Conservation (phyloP, 129 eudicot species). For the Heracleum sosnowskyi region DNA sequence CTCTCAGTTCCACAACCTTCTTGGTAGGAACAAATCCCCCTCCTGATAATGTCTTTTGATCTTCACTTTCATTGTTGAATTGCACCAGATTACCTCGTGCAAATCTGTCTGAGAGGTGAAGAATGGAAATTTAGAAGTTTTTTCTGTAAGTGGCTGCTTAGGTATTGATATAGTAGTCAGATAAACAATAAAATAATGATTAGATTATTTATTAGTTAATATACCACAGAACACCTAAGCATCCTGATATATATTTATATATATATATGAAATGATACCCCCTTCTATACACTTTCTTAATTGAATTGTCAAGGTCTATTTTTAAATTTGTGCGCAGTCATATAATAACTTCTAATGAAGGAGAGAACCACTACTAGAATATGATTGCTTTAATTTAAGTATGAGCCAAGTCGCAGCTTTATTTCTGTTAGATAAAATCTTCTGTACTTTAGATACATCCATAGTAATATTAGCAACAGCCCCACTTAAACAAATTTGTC, state of each 20-base stretch:
- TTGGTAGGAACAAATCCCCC: conserved; percentile 59
- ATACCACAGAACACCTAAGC: neutral
- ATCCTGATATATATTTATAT: neutral
- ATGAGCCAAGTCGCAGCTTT: neutral
- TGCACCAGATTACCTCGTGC: conserved; percentile 24
- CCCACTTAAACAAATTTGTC: neutral
- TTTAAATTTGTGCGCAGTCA: neutral
- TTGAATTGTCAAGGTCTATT: neutral
- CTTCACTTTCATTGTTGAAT: conserved; percentile 24
- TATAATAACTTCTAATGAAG: neutral
- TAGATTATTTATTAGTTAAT: neutral
- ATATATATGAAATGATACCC: neutral
- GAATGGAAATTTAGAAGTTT: neutral
- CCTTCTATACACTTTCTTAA: neutral
- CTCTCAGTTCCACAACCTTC: conserved; percentile 55
- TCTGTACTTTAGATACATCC: neutral
- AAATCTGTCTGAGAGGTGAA: conserved; percentile 24
- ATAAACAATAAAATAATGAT: neutral
- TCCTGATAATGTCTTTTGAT: conserved; percentile 23
- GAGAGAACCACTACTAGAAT: neutral
- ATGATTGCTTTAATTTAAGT: neutral
- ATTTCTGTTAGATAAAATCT: neutral
- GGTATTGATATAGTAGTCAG: neutral
- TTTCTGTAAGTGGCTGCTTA: neutral
- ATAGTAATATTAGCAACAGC: neutral